Conservation (phyloP, 2,329 filamentous ascomycete species). For the Xylariaceae sp. region DNA sequence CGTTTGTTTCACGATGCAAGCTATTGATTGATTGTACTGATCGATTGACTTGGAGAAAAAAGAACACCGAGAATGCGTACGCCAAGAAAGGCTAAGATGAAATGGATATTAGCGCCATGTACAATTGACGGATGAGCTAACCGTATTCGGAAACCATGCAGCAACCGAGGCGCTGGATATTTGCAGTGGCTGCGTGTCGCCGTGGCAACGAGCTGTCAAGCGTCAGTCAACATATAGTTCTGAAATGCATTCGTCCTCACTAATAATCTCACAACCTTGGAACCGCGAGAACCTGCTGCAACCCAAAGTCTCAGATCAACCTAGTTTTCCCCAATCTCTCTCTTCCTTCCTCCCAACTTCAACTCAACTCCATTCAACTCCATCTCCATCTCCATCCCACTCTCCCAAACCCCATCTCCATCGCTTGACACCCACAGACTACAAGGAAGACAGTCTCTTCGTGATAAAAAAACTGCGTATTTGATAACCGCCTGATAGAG, state of each 20-base stretch:
- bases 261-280: constrained; percentile 6
- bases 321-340: background rate
- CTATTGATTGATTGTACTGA: too few species aligned
- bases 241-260: constrained; percentile 18
- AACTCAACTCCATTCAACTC: constrained; percentile 14
- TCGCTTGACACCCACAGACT: background rate
- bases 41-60: background rate
- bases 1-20: too few species aligned
- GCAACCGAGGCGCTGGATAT: constrained; percentile 14
- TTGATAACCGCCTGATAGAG: constrained; percentile 23
- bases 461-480: background rate
- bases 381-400: constrained; percentile 8
- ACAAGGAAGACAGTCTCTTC: background rate
- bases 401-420: background rate
- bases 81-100: constrained; percentile 15
- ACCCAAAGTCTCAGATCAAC: constrained; percentile 2
- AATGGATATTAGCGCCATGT: constrained; percentile 25
- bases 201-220: constrained; percentile 21
- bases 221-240: constrained; percentile 23
- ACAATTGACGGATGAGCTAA: constrained; percentile 24
- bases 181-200: constrained; percentile 5
- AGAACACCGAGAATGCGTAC: background rate
- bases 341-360: background rate
- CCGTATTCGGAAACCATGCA: constrained; percentile 6
- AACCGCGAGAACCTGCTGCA: constrained; percentile 8